These are phyloP conservation scores for Penicillium bovifimosum DNA, from an alignment of 495 filamentous ascomycete species.

Conservation along the genomic window DNA sequence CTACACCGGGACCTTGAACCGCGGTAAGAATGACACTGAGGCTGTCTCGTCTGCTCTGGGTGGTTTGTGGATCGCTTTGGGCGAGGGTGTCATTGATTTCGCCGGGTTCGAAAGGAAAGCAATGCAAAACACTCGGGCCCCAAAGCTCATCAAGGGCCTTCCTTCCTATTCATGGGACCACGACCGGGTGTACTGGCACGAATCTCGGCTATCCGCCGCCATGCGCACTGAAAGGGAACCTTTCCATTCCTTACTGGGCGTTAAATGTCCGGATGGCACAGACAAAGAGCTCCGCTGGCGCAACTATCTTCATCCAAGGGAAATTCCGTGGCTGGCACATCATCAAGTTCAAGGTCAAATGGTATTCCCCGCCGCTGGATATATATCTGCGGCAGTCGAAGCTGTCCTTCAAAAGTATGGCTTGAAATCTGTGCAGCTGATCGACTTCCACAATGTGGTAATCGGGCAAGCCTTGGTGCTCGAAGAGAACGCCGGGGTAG, in stretches of 20 bases:
- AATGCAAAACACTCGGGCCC: background rate
- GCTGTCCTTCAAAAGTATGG: conserved; percentile 23
- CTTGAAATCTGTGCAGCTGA: conserved; percentile 14
- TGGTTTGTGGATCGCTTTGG: conserved; percentile 42
- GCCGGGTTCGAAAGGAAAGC: conserved; percentile 3
- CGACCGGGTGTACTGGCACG: conserved; percentile 39
- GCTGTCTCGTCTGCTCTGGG: conserved; percentile 45
- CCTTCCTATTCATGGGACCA: conserved; percentile 53
- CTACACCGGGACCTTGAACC: conserved; percentile 36
- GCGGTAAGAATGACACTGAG: conserved; percentile 32
- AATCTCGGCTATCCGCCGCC: conserved; percentile 36
- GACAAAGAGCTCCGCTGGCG: conserved; percentile 28
- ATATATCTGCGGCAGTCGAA: conserved; percentile 53
- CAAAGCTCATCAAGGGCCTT: conserved; percentile 29
- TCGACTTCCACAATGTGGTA: conserved; percentile 31
- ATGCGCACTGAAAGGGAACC: conserved; percentile 11
- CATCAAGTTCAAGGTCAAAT: conserved; percentile 37
- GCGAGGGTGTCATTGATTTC: conserved; percentile 19
- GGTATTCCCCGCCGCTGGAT: conserved; percentile 59
- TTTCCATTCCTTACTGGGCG: conserved; percentile 32
- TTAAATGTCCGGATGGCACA: conserved; percentile 11
- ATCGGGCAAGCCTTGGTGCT: conserved; percentile 47
- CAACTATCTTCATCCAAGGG: conserved; percentile 28
- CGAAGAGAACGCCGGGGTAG: conserved; percentile 41
- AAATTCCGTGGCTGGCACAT: conserved; percentile 38